Conservation (phyloP, 495 filamentous ascomycete genomes). For the Aspergillus bridgeri region DNA sequence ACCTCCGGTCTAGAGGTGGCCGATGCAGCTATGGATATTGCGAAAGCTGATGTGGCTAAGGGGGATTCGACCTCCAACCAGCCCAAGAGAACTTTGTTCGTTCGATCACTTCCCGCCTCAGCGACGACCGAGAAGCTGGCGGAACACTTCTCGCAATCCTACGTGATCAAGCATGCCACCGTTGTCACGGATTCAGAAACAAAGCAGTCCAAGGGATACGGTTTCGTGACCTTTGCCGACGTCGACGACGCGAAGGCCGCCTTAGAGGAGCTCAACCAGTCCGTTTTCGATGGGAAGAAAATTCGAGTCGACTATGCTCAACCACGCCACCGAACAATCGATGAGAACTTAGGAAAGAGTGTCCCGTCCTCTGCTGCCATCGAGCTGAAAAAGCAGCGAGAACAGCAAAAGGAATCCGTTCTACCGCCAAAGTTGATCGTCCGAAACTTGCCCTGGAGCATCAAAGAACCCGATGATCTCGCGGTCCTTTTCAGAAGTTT, state of each 20-base stretch:
- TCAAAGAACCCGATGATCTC: conserved; percentile 80
- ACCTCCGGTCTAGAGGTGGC: conserved; percentile 9
- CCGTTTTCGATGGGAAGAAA: conserved; percentile 70
- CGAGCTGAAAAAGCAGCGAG: conserved; percentile 55
- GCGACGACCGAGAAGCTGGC: conserved; percentile 81
- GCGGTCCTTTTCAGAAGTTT: conserved; percentile 73
- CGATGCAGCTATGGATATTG: conserved; percentile 22
- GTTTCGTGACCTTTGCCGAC: conserved; percentile 96
- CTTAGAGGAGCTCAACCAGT: conserved; percentile 69
- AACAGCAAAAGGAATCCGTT: conserved; percentile 52
- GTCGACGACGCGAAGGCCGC: conserved; percentile 83
- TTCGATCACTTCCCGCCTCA: conserved; percentile 74
- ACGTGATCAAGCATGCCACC: conserved; percentile 89
- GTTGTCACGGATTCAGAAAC: conserved; percentile 78
- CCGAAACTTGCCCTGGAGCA: conserved; percentile 92
- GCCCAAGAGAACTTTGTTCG: conserved; percentile 73
- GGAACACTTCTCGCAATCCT: conserved; percentile 87
- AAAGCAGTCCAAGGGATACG: conserved; percentile 84
- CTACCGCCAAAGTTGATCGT: conserved; percentile 84
- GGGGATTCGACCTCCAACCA: conserved; percentile 28
- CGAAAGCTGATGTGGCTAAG: conserved; percentile 18
- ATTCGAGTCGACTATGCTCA: conserved; percentile 86
- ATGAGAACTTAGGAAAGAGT: conserved; percentile 47
- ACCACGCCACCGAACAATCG: conserved; percentile 68
- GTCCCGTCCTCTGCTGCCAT: conserved; percentile 43